A percentile compares a stretch with the other conserved stretches of the same genome.
Evolutionary conservation across 1,284 basidiomycete species (phyloP).

Genomic region (Pseudozyma hubeiensis): DNA sequence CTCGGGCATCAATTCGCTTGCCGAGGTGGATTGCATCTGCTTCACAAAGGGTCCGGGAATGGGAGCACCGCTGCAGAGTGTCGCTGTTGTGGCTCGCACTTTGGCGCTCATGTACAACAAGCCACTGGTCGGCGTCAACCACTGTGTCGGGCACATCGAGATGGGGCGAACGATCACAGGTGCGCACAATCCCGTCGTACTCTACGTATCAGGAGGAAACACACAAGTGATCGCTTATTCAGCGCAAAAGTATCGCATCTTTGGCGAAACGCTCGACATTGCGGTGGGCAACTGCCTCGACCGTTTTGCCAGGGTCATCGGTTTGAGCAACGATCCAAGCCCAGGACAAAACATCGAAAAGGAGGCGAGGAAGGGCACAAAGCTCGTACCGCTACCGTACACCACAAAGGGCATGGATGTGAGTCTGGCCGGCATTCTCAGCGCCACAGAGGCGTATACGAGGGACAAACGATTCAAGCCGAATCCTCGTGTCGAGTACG

Average conservation of each 20-base stretch:
- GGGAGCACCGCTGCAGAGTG: slow-evolving; percentile 95
- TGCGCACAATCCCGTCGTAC: slow-evolving; percentile 92
- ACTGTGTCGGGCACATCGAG: slow-evolving; percentile 97
- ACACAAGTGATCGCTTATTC: slow-evolving; percentile 99
- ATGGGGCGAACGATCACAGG: slow-evolving; percentile 97
- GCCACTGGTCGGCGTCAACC: slow-evolving; percentile 95
- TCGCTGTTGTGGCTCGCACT: slow-evolving; percentile 93
- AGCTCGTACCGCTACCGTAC: slow-evolving; percentile 87
- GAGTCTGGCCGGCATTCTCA: slow-evolving; percentile 90
- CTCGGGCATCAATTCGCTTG: slow-evolving; percentile 76
- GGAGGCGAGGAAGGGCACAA: slow-evolving; percentile 84
- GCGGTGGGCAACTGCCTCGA: slow-evolving; percentile 99
- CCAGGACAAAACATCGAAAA: slow-evolving; percentile 99
- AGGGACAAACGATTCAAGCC: slow-evolving; percentile 58
- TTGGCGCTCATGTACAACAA: slow-evolving; percentile 87
- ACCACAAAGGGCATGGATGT: slow-evolving; percentile 99
- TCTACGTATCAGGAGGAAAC: slow-evolving; percentile 99
- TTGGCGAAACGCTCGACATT: slow-evolving; percentile 98
- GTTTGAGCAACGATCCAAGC: slow-evolving; percentile 92
- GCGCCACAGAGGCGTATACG: slow-evolving; percentile 86
- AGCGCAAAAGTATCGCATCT: slow-evolving; percentile 91
- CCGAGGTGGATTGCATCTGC: slow-evolving; percentile 91
- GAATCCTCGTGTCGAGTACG: slow-evolving; percentile 14
- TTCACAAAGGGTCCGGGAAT: slow-evolving; percentile 99
- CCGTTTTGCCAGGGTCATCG: slow-evolving; percentile 95